Evolutionary conservation across 148 eudicot genomes (phyloP).

Genomic region (Silene uniflora): DNA sequence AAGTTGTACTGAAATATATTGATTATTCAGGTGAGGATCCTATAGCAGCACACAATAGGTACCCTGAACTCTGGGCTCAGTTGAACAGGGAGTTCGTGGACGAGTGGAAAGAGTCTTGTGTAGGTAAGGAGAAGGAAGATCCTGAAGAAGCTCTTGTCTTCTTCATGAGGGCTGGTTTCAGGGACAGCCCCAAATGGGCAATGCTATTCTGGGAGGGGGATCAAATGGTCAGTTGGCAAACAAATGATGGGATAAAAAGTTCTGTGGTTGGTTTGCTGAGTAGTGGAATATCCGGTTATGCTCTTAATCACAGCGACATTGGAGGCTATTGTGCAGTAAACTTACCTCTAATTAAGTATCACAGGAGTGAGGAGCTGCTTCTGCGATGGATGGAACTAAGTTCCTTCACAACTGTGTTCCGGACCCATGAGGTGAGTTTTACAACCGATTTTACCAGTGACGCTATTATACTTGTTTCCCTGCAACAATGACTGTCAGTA

Average conservation of each 20-base stretch:
- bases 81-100: constrained; percentile 84
- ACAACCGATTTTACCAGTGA: background rate
- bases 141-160: constrained; percentile 71
- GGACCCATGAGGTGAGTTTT: constrained; percentile 85
- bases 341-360: constrained; percentile 84
- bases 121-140: constrained; percentile 52
- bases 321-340: constrained; percentile 95
- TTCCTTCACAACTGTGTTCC: constrained; percentile 85
- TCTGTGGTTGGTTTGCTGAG: constrained; percentile 89
- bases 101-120: constrained; percentile 57
- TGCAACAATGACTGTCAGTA: constrained; percentile 7
- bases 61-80: constrained; percentile 95
- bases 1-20: constrained; percentile 2
- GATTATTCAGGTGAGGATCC: constrained; percentile 80
- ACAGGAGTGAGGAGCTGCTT: constrained; percentile 78
- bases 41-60: constrained; percentile 87
- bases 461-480: background rate
- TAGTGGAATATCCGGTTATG: constrained; percentile 83
- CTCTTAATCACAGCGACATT: constrained; percentile 93
- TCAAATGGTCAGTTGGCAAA: constrained; percentile 99
- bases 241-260: constrained; percentile 91
- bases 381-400: constrained; percentile 93
- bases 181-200: constrained; percentile 90
- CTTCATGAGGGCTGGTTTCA: constrained; percentile 97
- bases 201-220: constrained; percentile 99